A percentile compares a stretch with the other conserved stretches of the same genome.
Conservation (phyloP, 1,284 basidiomycete species). For the Apiotrichum porosum region DNA sequence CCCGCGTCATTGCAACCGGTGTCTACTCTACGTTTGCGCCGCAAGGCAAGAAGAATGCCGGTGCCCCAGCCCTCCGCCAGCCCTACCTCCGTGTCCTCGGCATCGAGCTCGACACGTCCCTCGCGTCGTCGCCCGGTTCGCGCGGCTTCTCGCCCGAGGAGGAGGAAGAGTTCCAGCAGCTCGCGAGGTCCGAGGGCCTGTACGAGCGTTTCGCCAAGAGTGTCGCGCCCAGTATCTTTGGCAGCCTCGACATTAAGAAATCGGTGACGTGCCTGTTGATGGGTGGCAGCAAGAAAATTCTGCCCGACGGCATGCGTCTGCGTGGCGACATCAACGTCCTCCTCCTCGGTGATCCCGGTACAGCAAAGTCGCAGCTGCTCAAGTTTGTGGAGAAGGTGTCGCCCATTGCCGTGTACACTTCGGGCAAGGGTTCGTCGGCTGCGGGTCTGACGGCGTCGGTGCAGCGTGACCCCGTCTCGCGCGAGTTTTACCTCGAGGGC, state of each 20-base stretch:
- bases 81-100: conserved; percentile 93
- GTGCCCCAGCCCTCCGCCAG: conserved; percentile 78
- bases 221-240: conserved; percentile 96
- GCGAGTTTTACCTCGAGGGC: conserved; percentile 98
- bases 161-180: conserved; percentile 86
- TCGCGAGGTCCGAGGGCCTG: conserved; percentile 82
- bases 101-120: conserved; percentile 70
- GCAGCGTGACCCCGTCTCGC: conserved; percentile 87
- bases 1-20: conserved; percentile 88
- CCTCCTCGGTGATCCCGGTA: conserved; percentile 93
- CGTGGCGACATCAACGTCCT: conserved; percentile 98
- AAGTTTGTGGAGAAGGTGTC: conserved; percentile 99
- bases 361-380: conserved; percentile 92
- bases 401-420: conserved; percentile 96
- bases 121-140: conserved; percentile 60
- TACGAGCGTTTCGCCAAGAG: conserved; percentile 92
- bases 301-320: conserved; percentile 96
- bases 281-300: conserved; percentile 95
- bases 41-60: conserved; percentile 57
- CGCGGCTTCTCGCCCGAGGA: conserved; percentile 85
- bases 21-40: conserved; percentile 92
- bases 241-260: conserved; percentile 97
- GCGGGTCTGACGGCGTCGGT: conserved; percentile 98
- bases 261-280: conserved; percentile 91
- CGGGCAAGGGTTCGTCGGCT: conserved; percentile 95